Evolutionary conservation across 2,329 filamentous ascomycete species (phyloP).

Genomic region (Myriosclerotinia curreyana): DNA sequence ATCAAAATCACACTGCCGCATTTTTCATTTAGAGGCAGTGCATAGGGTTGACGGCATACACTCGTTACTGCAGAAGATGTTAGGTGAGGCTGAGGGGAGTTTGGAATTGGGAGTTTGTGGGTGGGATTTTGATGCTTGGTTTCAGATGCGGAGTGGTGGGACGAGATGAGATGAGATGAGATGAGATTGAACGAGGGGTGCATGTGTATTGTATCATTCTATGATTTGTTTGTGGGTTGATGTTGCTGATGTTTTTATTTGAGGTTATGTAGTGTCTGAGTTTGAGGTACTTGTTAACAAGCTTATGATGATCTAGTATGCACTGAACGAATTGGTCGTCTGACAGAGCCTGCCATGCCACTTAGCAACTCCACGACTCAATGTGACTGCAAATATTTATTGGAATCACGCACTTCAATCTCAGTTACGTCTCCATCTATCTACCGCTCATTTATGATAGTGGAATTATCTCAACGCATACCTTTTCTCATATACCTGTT

Average conservation of each 20-base stretch:
- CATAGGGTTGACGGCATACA: background rate
- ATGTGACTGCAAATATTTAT: background rate
- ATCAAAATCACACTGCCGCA: background rate
- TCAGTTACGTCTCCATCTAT: background rate
- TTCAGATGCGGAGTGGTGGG: background rate
- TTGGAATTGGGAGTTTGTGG: background rate
- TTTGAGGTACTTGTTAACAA: background rate
- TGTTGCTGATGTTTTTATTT: background rate
- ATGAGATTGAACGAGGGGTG: background rate
- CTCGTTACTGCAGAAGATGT: background rate
- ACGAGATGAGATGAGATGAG: background rate
- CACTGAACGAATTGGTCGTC: background rate
- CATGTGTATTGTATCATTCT: background rate
- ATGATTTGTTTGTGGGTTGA: too few relatives aligned
- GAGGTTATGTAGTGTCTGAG: background rate
- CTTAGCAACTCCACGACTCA: too few relatives aligned
- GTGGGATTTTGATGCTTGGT: background rate
- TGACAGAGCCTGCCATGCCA: too few relatives aligned
- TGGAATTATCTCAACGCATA: background rate
- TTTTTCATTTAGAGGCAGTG: background rate
- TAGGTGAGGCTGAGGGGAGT: background rate
- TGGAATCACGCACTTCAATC: background rate
- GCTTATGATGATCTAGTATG: background rate
- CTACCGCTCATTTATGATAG: background rate
- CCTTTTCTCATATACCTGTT: background rate